Conservation (phyloP, 2,329 filamentous ascomycete genomes). For the Fusarium nygamai region DNA sequence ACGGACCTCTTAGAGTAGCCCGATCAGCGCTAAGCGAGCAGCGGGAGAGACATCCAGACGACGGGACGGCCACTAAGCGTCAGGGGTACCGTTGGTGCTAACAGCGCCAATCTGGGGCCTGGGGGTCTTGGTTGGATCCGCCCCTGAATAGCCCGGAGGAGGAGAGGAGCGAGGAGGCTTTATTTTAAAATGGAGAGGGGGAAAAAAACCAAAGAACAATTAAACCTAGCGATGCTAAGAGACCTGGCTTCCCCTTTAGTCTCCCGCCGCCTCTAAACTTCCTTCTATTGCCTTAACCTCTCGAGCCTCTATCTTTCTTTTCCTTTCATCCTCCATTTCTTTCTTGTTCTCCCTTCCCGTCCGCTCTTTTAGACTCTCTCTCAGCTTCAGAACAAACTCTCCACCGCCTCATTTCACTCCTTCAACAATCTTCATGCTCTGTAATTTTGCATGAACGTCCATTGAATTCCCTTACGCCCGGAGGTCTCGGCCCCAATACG, state of each 20-base stretch:
- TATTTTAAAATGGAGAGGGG: constrained; percentile 42
- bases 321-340: neutral
- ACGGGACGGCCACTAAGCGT: constrained; percentile 42
- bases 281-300: constrained; percentile 11
- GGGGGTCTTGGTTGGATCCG: constrained; percentile 42
- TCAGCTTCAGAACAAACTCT: neutral
- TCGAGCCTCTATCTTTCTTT: constrained; percentile 23
- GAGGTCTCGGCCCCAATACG: constrained; percentile 45
- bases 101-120: constrained; percentile 46
- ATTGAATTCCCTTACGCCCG: constrained; percentile 8
- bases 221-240: constrained; percentile 40
- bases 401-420: neutral
- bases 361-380: constrained; percentile 17
- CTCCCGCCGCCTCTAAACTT: constrained; percentile 22
- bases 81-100: constrained; percentile 42
- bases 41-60: constrained; percentile 37
- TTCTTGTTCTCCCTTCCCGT: constrained; percentile 19
- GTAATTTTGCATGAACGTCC: constrained; percentile 11
- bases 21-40: constrained; percentile 45
- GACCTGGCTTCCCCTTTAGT: constrained; percentile 38
- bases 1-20: constrained; percentile 36
- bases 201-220: constrained; percentile 41
- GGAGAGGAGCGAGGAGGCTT: constrained; percentile 32
- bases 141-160: constrained; percentile 37
- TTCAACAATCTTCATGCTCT: constrained; percentile 9